phyloP scores from a whole-genome alignment of 768 basidiomycete species.

The Roridomyces roridus region DNA sequence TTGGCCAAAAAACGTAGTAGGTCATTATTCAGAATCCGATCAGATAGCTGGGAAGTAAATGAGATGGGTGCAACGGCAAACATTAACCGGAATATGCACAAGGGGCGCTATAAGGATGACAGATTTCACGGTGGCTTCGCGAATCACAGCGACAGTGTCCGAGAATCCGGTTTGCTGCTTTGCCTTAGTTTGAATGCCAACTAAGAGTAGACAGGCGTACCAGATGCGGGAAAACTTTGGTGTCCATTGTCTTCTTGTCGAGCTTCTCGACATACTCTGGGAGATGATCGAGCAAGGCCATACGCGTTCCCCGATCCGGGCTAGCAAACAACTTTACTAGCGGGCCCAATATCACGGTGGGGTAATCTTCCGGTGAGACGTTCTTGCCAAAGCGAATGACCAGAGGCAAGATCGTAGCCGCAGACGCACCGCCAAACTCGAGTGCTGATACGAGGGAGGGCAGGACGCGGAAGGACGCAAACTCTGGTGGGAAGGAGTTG shows the following conservation, averaged over 20 bases:
- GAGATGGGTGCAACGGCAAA: background rate
- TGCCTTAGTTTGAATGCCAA: no score
- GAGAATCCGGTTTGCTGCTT: slow-evolving; percentile 95
- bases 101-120: slow-evolving; percentile 86
- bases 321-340: slow-evolving; percentile 86
- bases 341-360: slow-evolving; percentile 71
- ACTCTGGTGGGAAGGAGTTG: slow-evolving; percentile 84
- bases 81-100: slow-evolving; percentile 43
- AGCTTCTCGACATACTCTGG: slow-evolving; percentile 85
- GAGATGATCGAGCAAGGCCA: slow-evolving; percentile 90
- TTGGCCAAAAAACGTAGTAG: slow-evolving; percentile 91
- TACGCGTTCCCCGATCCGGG: slow-evolving; percentile 91
- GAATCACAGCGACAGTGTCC: slow-evolving; percentile 92
- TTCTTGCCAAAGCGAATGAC: slow-evolving; percentile 81
- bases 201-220: no score
- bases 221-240: slow-evolving; percentile 92
- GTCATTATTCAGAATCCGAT: slow-evolving; percentile 95
- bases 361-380: slow-evolving; percentile 74
- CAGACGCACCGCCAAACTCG: slow-evolving; percentile 79
- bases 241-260: slow-evolving; percentile 82
- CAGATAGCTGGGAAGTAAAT: slow-evolving; percentile 64
- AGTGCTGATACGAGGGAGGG: slow-evolving; percentile 83
- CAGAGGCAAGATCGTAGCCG: slow-evolving; percentile 80
- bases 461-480: slow-evolving; percentile 83
- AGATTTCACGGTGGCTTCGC: slow-evolving; percentile 92